Base-by-base conservation (phyloP, 805 yeast species). In the Nadsonia fulvescens region DNA sequence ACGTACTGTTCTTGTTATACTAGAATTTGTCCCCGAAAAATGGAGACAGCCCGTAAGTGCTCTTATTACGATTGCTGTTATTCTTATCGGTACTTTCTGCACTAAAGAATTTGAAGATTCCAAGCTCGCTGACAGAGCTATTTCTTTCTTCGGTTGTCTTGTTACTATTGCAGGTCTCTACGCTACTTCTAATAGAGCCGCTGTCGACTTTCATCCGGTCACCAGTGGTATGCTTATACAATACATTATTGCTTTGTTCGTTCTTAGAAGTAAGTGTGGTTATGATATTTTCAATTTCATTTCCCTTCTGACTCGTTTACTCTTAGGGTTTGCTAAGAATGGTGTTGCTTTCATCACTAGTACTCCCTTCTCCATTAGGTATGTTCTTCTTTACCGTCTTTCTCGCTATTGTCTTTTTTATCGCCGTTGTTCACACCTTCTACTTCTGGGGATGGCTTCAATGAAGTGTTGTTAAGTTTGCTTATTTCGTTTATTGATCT, bases 321-420 rank as follows among this genome's bases (percentile, higher is more conserved):
- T 69, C 35, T 55, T 69, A 32, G 58, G 64, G 8, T 69, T 60
- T 39, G 70, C 74, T 31, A 61, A 57, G 37, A 56, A 55, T 32
- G 76, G 76, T 47, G 69, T 66, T 12, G 72, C 73, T 3, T 69
- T 69, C 47, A 47, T 69, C 38, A 60, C 71, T 18, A 45, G 46
- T 32, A 30, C 39, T 2, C 53, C 54, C 59, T 15, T 42, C 70
- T 12, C 34, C 48, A 12, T 32, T 47, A 11, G 51, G 60, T 5
- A 56, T 53, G 55, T 69, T 68, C 46, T 57, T 66, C 47, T 61
- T 69, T 42, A 46, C 68, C 4, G 72, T 68, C 15, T 50, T 69
- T 32, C 73, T 75, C n/a, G 61, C 72, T 3, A 69, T 68, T 27
- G 52, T 66, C 10, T 69, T 69, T 56, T 69, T 69, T 51, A 69